Base-by-base conservation (phyloP, 2,329 filamentous ascomycete species). In the Hortaea sp. region DNA sequence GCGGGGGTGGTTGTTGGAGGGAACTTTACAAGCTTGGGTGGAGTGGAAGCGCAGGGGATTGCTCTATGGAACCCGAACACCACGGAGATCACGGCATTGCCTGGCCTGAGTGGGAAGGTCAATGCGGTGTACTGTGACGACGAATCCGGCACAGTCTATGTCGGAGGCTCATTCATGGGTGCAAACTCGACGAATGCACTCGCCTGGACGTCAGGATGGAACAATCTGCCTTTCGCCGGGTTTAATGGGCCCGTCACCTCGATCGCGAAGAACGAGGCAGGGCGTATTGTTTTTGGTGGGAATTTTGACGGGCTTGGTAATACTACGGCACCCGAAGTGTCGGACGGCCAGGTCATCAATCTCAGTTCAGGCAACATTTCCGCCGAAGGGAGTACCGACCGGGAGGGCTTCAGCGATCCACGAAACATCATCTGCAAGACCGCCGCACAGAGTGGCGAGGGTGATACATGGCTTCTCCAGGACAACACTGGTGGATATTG, bases 191-290 rank as follows among this genome's bases (percentile, higher is more conserved):
- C 84, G 28, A 97, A 98, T 64, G 94, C 90, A 5, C 83, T 95
- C 56, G 78, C 85, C 9, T 97, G 88, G 88, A 76, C 71, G 7
- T 70, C 79, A 29, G 80, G 78, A 42, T 95, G 86, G 83, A 77
- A 77, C 13, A 84, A 87, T 58, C 69, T 98, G 47, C 84, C 90
- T 2, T 98, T 98, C 69, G 81, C 82, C 37, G 94, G 94, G 20
- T 94, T 98, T 69, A 97, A 97, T 66, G 89, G 89, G 28, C 87
- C 87, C 2, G 88, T 98, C 43, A 79, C 79, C 51, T 85, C 89
- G 34, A 97, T 98, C 55, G 76, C 81, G 43, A 88, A 87, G 67
- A 79, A 82, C 13, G 74, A 82, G 1, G 84, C 87, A 56, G 86
- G 85, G 6, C 85, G 94, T 61, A 85, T 98, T 53, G 78, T 97